Percentiles rank a stretch among this genome's conserved stretches.
Conservation (phyloP, 2,329 filamentous ascomycete species). For the Lecanicillium sp. region DNA sequence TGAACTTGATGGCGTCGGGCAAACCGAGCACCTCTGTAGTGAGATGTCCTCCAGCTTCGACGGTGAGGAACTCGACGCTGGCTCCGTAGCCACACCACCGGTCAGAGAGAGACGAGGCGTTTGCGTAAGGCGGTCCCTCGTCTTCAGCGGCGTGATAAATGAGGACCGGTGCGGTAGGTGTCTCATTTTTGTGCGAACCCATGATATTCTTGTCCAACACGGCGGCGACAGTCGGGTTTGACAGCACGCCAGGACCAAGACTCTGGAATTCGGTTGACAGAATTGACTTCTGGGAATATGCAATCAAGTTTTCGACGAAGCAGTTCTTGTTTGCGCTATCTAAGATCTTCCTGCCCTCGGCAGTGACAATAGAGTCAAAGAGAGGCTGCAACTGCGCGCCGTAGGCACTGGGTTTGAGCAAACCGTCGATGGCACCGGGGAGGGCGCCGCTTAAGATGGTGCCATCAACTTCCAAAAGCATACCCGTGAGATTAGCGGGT, state of each 20-base stretch:
- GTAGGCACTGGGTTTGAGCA: slow-evolving; percentile 4
- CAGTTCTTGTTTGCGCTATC: not conserved
- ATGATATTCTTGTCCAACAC: slow-evolving; percentile 4
- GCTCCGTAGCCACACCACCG: no score
- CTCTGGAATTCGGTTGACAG: slow-evolving; percentile 3
- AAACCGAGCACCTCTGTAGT: no score
- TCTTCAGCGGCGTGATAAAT: slow-evolving; percentile 8
- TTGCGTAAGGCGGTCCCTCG: no score
- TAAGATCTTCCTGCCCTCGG: not conserved
- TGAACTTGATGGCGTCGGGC: no score
- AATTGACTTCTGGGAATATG: slow-evolving; percentile 5
- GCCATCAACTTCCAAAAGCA: slow-evolving; percentile 1
- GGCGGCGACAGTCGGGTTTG: not conserved
- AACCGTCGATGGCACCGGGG: slow-evolving; percentile 22
- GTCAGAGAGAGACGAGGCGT: no score
- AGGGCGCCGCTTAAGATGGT: not conserved
- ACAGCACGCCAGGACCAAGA: not conserved
- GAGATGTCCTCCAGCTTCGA: no score
- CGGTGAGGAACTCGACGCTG: no score
- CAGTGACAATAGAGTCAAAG: not conserved
- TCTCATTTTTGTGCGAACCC: slow-evolving; percentile 1
- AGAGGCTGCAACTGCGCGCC: slow-evolving; percentile 4
- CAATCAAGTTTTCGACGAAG: not conserved
- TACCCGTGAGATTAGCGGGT: slow-evolving; percentile 1
- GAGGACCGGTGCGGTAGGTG: slow-evolving; percentile 4